These are phyloP conservation scores for Inga leiocalycina DNA, from an alignment of 306 rosid species.

Conservation along the genomic window DNA sequence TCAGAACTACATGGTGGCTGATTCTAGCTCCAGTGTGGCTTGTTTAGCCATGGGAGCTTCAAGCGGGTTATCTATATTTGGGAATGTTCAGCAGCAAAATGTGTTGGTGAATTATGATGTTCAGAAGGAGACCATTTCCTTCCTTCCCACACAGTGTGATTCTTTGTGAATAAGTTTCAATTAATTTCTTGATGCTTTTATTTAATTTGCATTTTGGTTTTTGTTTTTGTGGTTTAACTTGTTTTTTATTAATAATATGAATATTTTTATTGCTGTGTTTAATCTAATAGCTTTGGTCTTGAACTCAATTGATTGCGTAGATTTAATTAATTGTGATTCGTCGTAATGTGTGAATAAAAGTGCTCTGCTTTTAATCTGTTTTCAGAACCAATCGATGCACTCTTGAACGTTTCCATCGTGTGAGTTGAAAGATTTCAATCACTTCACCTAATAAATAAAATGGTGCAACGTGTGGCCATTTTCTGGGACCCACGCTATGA, in stretches of 20 bases:
- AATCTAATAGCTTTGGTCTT: too few species aligned
- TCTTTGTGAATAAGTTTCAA: neutral
- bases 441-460: neutral
- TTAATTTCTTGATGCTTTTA: neutral
- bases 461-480: neutral
- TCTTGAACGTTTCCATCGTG: neutral
- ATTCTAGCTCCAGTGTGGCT: conserved; percentile 51
- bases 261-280: neutral
- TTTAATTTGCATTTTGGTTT: neutral
- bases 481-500: neutral
- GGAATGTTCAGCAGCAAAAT: conserved; percentile 60
- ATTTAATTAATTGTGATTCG: neutral
- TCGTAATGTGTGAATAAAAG: neutral
- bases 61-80: conserved; percentile 70
- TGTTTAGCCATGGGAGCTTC: conserved; percentile 83
- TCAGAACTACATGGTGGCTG: conserved; percentile 66
- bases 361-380: neutral
- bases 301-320: too few species aligned
- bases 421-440: neutral
- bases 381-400: neutral
- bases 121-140: conserved; percentile 41
- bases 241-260: conserved; percentile 25
- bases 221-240: conserved; percentile 14
- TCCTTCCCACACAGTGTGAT: conserved; percentile 45
- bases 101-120: conserved; percentile 58